Evolutionary conservation across 225 moss, liverwort and hornwort genomes (phyloP).

Genomic region (Thuidium tamariscinum): DNA sequence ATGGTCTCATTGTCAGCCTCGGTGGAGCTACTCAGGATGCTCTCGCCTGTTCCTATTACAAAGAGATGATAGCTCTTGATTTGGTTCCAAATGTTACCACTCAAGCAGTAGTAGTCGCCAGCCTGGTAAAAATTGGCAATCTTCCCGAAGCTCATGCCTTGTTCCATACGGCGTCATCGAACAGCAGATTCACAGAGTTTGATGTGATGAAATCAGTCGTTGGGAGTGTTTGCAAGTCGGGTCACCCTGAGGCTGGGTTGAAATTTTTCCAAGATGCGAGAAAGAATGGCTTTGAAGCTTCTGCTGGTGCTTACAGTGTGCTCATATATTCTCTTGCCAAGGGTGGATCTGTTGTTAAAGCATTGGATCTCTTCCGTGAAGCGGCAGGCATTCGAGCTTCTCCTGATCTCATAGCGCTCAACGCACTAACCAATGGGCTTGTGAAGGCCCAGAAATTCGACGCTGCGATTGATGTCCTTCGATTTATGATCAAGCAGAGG

Average conservation of each 20-base stretch:
- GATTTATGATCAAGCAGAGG: conserved; percentile 16
- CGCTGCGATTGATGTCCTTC: conserved; percentile 14
- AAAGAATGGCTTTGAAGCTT: conserved; percentile 10
- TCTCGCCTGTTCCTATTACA: conserved; percentile 12
- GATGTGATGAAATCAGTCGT: conserved; percentile 40
- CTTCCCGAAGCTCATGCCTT: conserved; percentile 9
- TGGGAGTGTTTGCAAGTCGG: conserved; percentile 34
- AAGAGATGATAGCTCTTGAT: conserved; percentile 24
- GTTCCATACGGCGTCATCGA: conserved; percentile 13
- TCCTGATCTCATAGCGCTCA: conserved; percentile 28
- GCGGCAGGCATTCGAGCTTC: background rate
- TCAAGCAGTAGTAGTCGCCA: conserved; percentile 14
- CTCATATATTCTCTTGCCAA: conserved; percentile 36
- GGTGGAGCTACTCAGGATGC: conserved; percentile 6
- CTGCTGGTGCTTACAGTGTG: conserved; percentile 38
- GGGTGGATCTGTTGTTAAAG: conserved; percentile 12
- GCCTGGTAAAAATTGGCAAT: conserved; percentile 11
- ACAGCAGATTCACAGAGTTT: conserved; percentile 15
- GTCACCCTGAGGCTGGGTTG: conserved; percentile 33
- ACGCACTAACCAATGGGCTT: conserved; percentile 10
- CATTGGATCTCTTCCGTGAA: conserved; percentile 40
- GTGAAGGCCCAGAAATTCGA: conserved; percentile 12
- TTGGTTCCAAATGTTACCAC: conserved; percentile 25
- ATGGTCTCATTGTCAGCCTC: conserved; percentile 26
- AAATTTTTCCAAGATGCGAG: conserved; percentile 31